phyloP scores from a whole-genome alignment of 768 basidiomycete species.

The Mycena crocata region DNA sequence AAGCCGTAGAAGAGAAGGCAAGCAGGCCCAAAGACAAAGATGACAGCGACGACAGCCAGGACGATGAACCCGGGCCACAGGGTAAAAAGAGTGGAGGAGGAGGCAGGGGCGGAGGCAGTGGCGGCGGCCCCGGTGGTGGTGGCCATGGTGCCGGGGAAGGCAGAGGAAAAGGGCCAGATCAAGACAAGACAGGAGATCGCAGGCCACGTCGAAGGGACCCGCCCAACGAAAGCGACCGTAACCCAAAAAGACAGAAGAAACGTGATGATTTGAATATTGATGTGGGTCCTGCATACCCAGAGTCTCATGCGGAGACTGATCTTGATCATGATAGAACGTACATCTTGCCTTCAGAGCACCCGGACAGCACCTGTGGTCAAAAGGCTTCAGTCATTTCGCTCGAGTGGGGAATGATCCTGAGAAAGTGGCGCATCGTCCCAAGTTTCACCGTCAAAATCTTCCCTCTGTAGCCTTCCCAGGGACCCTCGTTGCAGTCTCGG shows the following conservation, averaged over 20 bases:
- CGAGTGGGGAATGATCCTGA: not conserved
- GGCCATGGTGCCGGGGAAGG: not conserved
- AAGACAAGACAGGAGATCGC: not conserved
- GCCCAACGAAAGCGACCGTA: no score
- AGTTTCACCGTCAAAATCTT: not conserved
- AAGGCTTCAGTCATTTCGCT: slow-evolving; percentile 15
- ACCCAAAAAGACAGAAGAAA: not conserved
- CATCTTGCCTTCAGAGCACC: slow-evolving; percentile 20
- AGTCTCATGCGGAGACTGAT: no score
- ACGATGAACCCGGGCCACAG: not conserved
- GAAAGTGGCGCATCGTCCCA: not conserved
- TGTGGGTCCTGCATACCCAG: no score
- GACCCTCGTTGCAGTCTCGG: not conserved
- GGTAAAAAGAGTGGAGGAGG: not conserved
- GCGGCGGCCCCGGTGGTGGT: not conserved
- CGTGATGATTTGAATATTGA: not conserved
- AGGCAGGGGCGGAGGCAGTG: not conserved
- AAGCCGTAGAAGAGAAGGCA: not conserved
- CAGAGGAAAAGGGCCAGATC: no score
- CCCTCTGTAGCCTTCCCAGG: not conserved
- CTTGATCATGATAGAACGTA: not conserved
- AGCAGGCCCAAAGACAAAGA: no score
- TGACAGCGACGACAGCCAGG: no score
- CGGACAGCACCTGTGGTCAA: slow-evolving; percentile 15
- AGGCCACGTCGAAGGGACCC: no score